These are phyloP conservation scores for Penicillium malachiteum DNA, from an alignment of 495 filamentous ascomycete genomes.

Conservation along the genomic window DNA sequence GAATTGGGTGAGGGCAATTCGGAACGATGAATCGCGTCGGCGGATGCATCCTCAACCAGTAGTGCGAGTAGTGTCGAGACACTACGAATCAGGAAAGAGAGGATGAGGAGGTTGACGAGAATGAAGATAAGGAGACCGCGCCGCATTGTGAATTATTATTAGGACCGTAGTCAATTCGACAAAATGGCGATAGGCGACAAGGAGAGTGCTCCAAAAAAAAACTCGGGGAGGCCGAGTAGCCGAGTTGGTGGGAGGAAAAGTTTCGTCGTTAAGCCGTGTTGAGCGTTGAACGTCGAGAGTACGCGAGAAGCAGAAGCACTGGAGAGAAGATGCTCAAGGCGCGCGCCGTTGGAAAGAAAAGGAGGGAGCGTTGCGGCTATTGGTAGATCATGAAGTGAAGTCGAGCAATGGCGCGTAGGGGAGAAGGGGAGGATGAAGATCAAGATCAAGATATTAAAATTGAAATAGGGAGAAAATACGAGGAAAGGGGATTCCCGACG, in stretches of 20 bases:
- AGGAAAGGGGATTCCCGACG: slow-evolving; percentile 4
- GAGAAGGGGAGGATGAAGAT: background rate
- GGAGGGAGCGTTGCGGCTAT: background rate
- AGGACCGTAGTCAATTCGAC: background rate
- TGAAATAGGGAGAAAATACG: slow-evolving; percentile 12
- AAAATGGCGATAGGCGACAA: background rate
- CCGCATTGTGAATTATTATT: slow-evolving; percentile 50
- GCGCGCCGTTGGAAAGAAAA: background rate
- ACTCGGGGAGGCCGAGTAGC: no score
- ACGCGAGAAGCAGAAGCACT: background rate
- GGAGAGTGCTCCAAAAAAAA: background rate
- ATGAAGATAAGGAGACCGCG: slow-evolving; percentile 64
- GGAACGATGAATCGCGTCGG: slow-evolving; percentile 61
- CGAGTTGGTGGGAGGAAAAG: no score
- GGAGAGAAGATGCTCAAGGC: background rate
- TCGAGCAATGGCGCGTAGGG: slow-evolving; percentile 2
- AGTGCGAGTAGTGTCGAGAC: slow-evolving; percentile 64
- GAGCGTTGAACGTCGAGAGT: background rate
- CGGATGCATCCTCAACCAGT: slow-evolving; percentile 65
- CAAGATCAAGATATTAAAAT: background rate
- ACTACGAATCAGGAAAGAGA: slow-evolving; percentile 58
- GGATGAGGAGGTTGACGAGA: slow-evolving; percentile 56
- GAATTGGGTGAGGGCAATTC: slow-evolving; percentile 66
- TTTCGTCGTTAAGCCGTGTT: background rate
- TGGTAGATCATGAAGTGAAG: background rate